Percentiles rank a stretch among this genome's conserved stretches.
phyloP scores from a whole-genome alignment of 2,329 filamentous ascomycete species.

The Sporothrix brasiliensis region DNA sequence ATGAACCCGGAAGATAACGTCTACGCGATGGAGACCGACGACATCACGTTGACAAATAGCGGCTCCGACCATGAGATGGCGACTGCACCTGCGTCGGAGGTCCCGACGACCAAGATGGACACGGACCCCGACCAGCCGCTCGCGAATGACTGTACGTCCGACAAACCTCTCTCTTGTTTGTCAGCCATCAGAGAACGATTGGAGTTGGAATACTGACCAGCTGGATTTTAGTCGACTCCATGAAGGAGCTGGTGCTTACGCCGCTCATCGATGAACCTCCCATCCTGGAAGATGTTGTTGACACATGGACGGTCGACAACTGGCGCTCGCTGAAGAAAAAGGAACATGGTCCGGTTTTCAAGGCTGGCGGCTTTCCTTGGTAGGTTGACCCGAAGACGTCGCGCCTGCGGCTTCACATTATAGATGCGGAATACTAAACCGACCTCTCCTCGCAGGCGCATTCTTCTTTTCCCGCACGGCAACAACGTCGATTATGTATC shows the following conservation, averaged over 20 bases:
- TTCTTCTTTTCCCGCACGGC: constrained; percentile 92
- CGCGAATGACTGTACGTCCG: constrained; percentile 57
- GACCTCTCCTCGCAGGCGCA: constrained; percentile 63
- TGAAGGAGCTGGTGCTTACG: constrained; percentile 77
- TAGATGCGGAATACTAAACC: neutral
- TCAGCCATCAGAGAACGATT: neutral
- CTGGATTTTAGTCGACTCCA: constrained; percentile 69
- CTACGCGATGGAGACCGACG: constrained; percentile 60
- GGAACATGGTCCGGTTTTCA: constrained; percentile 84
- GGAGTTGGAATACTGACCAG: constrained; percentile 38
- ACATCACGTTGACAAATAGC: constrained; percentile 52
- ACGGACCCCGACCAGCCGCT: constrained; percentile 53
- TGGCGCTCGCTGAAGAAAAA: constrained; percentile 78
- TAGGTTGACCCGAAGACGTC: constrained; percentile 47
- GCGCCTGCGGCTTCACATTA: neutral
- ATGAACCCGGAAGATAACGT: constrained; percentile 51
- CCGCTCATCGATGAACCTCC: constrained; percentile 75
- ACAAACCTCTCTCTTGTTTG: neutral
- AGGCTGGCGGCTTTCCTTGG: constrained; percentile 88
- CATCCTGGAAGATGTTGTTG: constrained; percentile 70
- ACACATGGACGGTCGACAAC: constrained; percentile 86
- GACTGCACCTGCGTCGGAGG: constrained; percentile 59
- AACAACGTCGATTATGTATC: constrained; percentile 94
- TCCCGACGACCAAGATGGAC: constrained; percentile 53
- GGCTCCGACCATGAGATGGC: constrained; percentile 54